A percentile compares a stretch with the other conserved stretches of the same genome.
Conservation (phyloP, 139 green algal genomes). For the Auxenochlorella pyrenoidosa region DNA sequence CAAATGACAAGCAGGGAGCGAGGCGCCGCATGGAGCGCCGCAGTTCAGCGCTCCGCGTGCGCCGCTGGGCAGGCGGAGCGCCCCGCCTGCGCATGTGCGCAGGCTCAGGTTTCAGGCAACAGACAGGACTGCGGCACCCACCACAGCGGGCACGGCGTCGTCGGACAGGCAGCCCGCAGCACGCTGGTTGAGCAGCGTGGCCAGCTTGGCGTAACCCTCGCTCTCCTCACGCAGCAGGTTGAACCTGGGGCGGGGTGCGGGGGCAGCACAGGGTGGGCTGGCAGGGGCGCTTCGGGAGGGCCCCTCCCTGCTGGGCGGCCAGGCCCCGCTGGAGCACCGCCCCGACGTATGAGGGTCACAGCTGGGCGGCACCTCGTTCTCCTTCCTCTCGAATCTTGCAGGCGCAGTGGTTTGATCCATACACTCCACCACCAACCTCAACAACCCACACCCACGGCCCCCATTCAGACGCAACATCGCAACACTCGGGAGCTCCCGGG, state of each 20-base stretch:
- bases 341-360: too few species aligned
- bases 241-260: constrained; percentile 61
- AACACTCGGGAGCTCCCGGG: not conserved
- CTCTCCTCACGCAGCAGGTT: constrained; percentile 93
- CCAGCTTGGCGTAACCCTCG: constrained; percentile 92
- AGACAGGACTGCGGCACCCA: not conserved
- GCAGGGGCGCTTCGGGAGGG: not conserved
- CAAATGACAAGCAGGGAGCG: too few species aligned
- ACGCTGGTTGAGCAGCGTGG: constrained; percentile 62
- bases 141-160: constrained; percentile 6
- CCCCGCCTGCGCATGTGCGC: not conserved
- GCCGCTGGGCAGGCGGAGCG: too few species aligned
- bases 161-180: constrained; percentile 29
- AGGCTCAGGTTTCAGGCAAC: too few species aligned
- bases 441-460: not conserved
- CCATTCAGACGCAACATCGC: too few species aligned
- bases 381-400: too few species aligned
- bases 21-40: too few species aligned
- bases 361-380: too few species aligned
- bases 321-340: too few species aligned
- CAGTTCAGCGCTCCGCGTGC: too few species aligned
- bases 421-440: not conserved
- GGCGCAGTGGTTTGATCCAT: too few species aligned
- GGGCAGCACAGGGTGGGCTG: not conserved
- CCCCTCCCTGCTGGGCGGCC: too few species aligned